Evolutionary conservation across 140 eudicot genomes (phyloP).

Genomic region (Stevia rebaudiana): DNA sequence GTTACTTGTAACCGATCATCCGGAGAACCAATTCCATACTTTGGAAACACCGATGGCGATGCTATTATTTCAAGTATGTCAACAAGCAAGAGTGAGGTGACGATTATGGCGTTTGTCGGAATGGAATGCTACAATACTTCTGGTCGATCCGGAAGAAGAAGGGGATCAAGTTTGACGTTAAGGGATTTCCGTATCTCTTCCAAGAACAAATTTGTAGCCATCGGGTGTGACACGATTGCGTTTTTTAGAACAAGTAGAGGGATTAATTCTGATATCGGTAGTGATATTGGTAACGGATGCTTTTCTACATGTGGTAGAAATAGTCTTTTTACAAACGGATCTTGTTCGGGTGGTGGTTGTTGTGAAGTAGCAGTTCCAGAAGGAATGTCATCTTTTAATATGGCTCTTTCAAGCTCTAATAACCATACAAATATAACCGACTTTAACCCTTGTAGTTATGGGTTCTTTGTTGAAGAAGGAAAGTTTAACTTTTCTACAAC

Average conservation of each 20-base stretch:
- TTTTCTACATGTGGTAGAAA: conserved; percentile 6
- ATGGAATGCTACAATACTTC: conserved; percentile 16
- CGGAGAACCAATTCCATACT: neutral
- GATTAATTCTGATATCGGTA: neutral
- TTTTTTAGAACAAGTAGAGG: neutral
- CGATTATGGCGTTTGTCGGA: conserved; percentile 18
- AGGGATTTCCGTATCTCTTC: conserved; percentile 11
- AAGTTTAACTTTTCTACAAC: conserved; percentile 20
- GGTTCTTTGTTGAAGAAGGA: conserved; percentile 18
- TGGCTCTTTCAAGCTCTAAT: neutral
- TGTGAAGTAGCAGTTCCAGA: conserved; percentile 31
- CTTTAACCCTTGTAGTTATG: conserved; percentile 41
- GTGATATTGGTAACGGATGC: conserved; percentile 20
- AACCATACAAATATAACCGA: conserved; percentile 5
- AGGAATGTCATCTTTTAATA: neutral
- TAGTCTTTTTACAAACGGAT: conserved; percentile 4
- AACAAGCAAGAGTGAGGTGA: conserved; percentile 4
- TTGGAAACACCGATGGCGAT: neutral
- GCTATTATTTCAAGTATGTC: conserved; percentile 17
- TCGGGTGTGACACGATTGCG: conserved; percentile 29
- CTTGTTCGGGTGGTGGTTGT: conserved; percentile 37
- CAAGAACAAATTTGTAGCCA: conserved; percentile 23
- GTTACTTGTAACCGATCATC: conserved; percentile 22
- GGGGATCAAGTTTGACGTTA: neutral
- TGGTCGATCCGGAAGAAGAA: neutral